Conservation (phyloP, 2,329 filamentous ascomycete species). For the Botryotinia calthae region DNA sequence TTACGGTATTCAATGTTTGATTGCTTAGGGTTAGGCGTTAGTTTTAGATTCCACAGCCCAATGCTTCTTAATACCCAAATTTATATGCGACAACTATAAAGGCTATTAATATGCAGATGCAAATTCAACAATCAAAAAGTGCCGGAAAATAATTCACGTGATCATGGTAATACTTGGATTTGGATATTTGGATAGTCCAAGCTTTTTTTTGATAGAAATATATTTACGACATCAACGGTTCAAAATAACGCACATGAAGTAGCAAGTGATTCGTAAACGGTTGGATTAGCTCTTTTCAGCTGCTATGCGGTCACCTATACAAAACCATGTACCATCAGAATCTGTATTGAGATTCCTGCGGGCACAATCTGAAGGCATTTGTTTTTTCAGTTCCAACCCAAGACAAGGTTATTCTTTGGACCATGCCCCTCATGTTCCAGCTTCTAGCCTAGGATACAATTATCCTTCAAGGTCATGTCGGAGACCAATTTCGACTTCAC, state of each 20-base stretch:
- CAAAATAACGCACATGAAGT: conserved; percentile 17
- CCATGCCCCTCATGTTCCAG: conserved; percentile 25
- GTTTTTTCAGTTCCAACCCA: conserved; percentile 48
- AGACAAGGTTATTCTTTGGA: conserved; percentile 34
- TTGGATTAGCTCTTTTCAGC: conserved; percentile 24
- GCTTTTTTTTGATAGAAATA: conserved; percentile 22
- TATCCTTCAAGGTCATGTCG: conserved; percentile 23
- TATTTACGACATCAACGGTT: conserved; percentile 13
- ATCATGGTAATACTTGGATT: not conserved
- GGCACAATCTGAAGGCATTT: conserved; percentile 61
- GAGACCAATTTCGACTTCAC: conserved; percentile 28
- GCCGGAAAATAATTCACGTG: not conserved
- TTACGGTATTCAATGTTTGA: not conserved
- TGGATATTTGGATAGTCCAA: conserved; percentile 21
- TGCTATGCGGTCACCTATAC: conserved; percentile 38
- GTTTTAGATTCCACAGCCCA: not conserved
- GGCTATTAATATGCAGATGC: not conserved
- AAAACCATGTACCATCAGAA: conserved; percentile 47
- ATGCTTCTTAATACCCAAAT: not conserved
- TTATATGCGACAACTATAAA: not conserved
- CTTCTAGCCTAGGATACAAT: conserved; percentile 13
- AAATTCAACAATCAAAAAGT: not conserved
- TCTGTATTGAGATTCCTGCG: conserved; percentile 70
- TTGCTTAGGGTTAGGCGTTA: not conserved
- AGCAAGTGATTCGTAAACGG: conserved; percentile 15